phyloP scores from a whole-genome alignment of 148 eudicot species.

The Fallopia convolvulus region DNA sequence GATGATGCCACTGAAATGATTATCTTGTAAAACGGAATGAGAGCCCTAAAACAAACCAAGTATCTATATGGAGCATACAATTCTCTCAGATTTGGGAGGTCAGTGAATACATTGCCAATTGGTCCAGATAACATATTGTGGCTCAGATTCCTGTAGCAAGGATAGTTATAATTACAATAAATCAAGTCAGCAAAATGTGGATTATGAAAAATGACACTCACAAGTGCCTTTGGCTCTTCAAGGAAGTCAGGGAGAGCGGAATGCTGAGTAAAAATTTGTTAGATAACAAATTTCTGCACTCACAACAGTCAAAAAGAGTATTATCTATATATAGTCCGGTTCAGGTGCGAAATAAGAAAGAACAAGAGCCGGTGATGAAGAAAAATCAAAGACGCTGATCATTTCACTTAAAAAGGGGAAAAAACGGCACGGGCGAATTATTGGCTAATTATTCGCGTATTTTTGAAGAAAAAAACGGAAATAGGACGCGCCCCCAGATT shows the following conservation, averaged over 20 bases:
- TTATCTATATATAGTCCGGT: no score
- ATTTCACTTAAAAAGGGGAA: no score
- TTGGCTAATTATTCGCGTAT: no score
- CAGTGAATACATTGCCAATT: conserved; percentile 61
- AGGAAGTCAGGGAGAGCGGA: conserved; percentile 52
- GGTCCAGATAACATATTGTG: conserved; percentile 68
- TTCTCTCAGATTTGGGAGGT: conserved; percentile 51
- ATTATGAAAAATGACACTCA: conserved; percentile 31
- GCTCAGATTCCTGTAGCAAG: conserved; percentile 69
- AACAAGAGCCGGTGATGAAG: no score
- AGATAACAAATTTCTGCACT: conserved; percentile 62
- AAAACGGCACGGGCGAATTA: no score
- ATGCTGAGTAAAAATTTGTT: conserved; percentile 54
- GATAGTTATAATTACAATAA: conserved; percentile 10
- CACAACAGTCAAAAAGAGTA: neutral
- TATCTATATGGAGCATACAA: conserved; percentile 48
- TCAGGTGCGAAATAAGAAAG: no score
- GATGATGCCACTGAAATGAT: conserved; percentile 85
- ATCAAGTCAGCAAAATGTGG: neutral
- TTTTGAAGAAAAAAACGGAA: no score
- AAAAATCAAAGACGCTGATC: no score
- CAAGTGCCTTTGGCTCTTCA: conserved; percentile 68
- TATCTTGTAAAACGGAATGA: conserved; percentile 42
- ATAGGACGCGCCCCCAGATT: no score
- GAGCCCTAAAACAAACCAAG: no score